Evolutionary conservation across 1,284 basidiomycete genomes (phyloP).

Genomic region (Leucoagaricus sp.): DNA sequence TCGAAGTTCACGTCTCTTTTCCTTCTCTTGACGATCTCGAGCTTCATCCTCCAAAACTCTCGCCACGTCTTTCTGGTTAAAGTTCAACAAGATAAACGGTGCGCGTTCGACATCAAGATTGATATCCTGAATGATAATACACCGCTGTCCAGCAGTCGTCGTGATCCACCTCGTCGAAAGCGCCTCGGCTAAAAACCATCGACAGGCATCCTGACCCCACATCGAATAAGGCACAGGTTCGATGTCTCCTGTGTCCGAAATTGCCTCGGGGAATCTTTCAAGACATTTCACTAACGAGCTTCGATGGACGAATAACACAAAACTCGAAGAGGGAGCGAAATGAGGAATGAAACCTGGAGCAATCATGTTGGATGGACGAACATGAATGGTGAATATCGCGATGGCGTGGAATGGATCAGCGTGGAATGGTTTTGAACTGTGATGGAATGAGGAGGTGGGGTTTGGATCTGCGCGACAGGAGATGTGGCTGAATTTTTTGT

Average conservation of each 20-base stretch:
- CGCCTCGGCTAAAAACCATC: conserved; percentile 43
- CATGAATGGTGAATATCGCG: conserved; percentile 42
- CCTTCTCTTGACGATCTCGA: not conserved
- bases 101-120: conserved; percentile 16
- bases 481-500: conserved; percentile 30
- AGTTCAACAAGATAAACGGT: conserved; percentile 40
- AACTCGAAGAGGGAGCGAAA: conserved; percentile 17
- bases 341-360: conserved; percentile 7
- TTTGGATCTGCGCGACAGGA: conserved; percentile 49
- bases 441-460: conserved; percentile 23
- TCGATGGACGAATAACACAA: conserved; percentile 44
- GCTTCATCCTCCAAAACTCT: conserved; percentile 10
- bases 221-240: conserved; percentile 34
- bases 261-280: not conserved
- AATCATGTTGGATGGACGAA: conserved; percentile 20
- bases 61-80: conserved; percentile 36
- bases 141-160: conserved; percentile 47
- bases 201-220: conserved; percentile 44
- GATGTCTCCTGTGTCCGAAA: not conserved
- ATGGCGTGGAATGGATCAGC: conserved; percentile 37
- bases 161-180: conserved; percentile 49
- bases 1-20: not conserved
- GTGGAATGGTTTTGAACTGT: conserved; percentile 30
- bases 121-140: conserved; percentile 27
- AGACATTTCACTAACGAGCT: conserved; percentile 29